Base-by-base conservation (phyloP, 2,329 filamentous ascomycete genomes). In the Magnaporthiopsis poae region DNA sequence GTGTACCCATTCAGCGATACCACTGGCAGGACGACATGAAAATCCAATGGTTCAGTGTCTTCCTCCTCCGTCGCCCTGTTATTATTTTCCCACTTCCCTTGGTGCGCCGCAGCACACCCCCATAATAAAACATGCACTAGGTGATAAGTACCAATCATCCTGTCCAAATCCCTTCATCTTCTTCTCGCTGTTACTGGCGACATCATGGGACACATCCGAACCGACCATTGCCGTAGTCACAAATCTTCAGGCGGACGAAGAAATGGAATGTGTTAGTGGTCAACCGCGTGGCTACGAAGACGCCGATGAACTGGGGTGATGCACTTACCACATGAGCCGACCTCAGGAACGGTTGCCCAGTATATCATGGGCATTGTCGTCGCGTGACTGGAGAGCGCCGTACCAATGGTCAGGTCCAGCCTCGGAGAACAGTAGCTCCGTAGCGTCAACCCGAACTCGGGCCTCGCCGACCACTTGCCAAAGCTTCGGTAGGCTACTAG, bases 371-470 rank as follows among this genome's bases (percentile, higher is more conserved):
- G 77, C 72, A 73, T 84, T 77, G 65, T 77, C 75, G 3, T 87
- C 87, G 60, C 86, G 81, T 64, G 83, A 86, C 77, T 90, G 87
- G 39, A 90, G 84, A 2, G 85, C 86, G 7, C 88, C 88, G 72
- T 87, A 90, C 71, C 82, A 80, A 74, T 81, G 82, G 2, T 81
- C 82, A 63, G 81, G 78, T 13, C 82, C 82, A 0, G 81, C 81
- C 65, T 82, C 78, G 1, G 85, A 81, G 69, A 88, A 89, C 1
- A 81, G 79, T 13, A 90, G 75, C 71, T 88, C 86, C 69, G 88
- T 84, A 72, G 87, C 87, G 76, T 87, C 83, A 66, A 90, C 80
- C 21, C 79, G 74, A 71, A 88, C 87, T 15, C 33, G 52, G 1
- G 9, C 59, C 68, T 82, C 81, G 8, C 88, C 88, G 62, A 91